A percentile compares a stretch with the other conserved stretches of the same genome.
These are phyloP conservation scores for Penicillium longicatenatum DNA, from an alignment of 495 filamentous ascomycete species.

Conservation along the genomic window DNA sequence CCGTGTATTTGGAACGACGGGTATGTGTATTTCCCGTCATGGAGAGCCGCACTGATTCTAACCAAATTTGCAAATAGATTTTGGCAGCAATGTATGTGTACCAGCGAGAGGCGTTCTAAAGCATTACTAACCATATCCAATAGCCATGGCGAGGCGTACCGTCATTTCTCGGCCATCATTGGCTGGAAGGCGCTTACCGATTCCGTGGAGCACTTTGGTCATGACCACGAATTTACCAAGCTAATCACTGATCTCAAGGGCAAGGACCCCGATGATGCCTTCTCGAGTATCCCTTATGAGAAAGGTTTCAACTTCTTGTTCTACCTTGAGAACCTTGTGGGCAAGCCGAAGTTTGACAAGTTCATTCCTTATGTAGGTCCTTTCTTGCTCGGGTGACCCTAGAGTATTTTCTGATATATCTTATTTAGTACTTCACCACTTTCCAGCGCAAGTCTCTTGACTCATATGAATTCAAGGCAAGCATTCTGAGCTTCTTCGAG, in stretches of 20 bases:
- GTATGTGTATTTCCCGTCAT: constrained; percentile 31
- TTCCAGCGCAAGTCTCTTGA: constrained; percentile 82
- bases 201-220: constrained; percentile 72
- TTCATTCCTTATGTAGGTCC: constrained; percentile 82
- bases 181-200: constrained; percentile 64
- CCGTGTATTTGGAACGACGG: constrained; percentile 86
- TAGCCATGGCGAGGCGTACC: constrained; percentile 75
- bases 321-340: constrained; percentile 80
- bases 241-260: constrained; percentile 83
- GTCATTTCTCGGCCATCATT: constrained; percentile 92
- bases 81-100: constrained; percentile 33
- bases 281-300: constrained; percentile 77
- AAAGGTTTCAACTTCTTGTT: constrained; percentile 81
- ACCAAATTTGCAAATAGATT: constrained; percentile 22
- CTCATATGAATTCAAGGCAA: constrained; percentile 89
- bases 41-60: constrained; percentile 5
- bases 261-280: constrained; percentile 93
- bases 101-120: background rate
- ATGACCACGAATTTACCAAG: constrained; percentile 90
- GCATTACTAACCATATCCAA: constrained; percentile 7
- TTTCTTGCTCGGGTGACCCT: background rate
- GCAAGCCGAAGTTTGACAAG: constrained; percentile 82
- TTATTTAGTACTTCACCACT: constrained; percentile 71
- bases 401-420: constrained; percentile 7
- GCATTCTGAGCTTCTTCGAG: constrained; percentile 80